Base-by-base conservation (phyloP, 2,329 filamentous ascomycete genomes). In the Cephalotrichum gorgonifer region DNA sequence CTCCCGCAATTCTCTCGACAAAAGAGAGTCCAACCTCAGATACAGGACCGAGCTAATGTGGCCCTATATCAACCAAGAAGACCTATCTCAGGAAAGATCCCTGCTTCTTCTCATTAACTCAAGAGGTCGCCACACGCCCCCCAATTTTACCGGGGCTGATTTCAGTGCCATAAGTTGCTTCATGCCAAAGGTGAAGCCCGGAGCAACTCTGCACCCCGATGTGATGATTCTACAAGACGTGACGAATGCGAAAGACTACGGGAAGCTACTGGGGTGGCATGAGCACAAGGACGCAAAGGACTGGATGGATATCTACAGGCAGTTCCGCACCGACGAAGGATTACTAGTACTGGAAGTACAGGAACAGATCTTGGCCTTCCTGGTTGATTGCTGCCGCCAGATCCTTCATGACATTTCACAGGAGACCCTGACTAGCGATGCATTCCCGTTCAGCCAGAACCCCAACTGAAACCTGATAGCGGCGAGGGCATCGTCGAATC, bases 41-140 rank as follows among this genome's bases (percentile, higher is more conserved):
- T 55, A 61, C n/a, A 54, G 50, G 7, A 64, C 68, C 6, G 48
- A 60, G 8, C 77, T 62, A 51, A 57, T 76, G 39, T 79, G 69
- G 66, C 78, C 78, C 0, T 65, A 73, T 43, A 71, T 82, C 57
- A 83, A 82, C 53, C 63, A 75, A 38, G 74, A 82, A 49, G 78
- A 82, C 54, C 61, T 83, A 1, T 47, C 55, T 0, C 63, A 69
- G 22, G 57, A 67, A 0, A 72, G 69, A 44, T 51, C 60, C 0
- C 55, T 83, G 8, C 64, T 68, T 0, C 58, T 82, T 6, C 62
- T 82, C 20, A 57, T 83, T 11, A 76, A 78, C 49, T 60, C 75
- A 0, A 66, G 78, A 6, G 76, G 66, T 5, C 67, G 72, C 0
- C 55, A 76, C 49, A 51, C 56, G 0, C 77, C 77, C 0, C 57